Evolutionary conservation across 805 yeast genomes (phyloP), one percentile per base, ranked within the genome.

Genomic region (Grigorovia transvaalensis): DNA sequence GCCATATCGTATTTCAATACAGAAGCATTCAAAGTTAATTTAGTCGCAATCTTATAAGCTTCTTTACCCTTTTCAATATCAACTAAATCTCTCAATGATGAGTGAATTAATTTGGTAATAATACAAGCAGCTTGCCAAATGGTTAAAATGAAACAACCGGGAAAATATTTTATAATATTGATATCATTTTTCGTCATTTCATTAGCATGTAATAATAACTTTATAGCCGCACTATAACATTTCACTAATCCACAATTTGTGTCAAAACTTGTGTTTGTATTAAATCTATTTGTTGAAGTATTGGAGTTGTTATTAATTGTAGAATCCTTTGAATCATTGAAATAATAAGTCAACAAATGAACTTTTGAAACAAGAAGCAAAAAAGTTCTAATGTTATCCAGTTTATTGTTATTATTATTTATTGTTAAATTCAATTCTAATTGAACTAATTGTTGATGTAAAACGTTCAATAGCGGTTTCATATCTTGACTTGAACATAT

Each of bases 61-160:
- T 75, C 77, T 62, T 80, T 82, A 8, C 96, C 97, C 0, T 81
- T 74, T 2, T 78, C 80, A 38, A 80, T 67, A 67, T 89, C 96
- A 15, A 90, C 63, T 15, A 81, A 76, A 29, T 77, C 72, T 27
- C 82, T 76, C 60, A 88, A 71, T 1, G 88, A 78, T 0, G 96
- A 88, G 63, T 89, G 90, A 9, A 80, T 77, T 47, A 91, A 72
- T 60, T 87, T 82, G 50, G 85, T 86, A 35, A 93, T 80, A 42
- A 91, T 81, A 59, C 89, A 85, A 1, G 96, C 81, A 1, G 96
- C 85, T 67, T 93, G 98, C 96, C 98, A 89, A 30, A 90, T 78
- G 47, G 84, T 81, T 55, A 88, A 73, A 1, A 89, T 79, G 63
- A 86, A 84, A 1, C 87, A 88, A 49, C 85, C 85, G 0, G 99